Evolutionary conservation across 768 basidiomycete genomes (phyloP).

Genomic region (Postia placenta): DNA sequence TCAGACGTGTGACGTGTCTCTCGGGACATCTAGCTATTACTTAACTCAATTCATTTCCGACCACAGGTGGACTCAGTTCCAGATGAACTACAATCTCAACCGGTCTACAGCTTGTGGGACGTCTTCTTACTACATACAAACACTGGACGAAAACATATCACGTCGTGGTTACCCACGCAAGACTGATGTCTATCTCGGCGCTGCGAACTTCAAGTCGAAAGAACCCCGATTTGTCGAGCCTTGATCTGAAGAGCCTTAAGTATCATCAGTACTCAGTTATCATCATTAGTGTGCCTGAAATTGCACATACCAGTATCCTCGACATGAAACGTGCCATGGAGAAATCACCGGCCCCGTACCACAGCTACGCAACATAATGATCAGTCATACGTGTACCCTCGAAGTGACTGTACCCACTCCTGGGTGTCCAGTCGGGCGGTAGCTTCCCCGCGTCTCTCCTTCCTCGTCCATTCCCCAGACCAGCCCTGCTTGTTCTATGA

Average conservation of each 20-base stretch:
- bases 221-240: constrained; percentile 11
- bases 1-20: no score
- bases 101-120: no score
- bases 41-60: no score
- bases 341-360: constrained; percentile 36
- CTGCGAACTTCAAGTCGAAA: no score
- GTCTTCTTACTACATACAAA: no score
- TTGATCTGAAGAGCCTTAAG: constrained; percentile 11
- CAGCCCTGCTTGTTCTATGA: constrained; percentile 23
- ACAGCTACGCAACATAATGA: constrained; percentile 24
- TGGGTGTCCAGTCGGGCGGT: constrained; percentile 36
- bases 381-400: no score
- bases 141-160: no score
- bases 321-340: constrained; percentile 25
- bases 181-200: no score
- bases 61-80: no score
- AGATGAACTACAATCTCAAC: no score
- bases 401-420: constrained; percentile 23
- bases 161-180: no score
- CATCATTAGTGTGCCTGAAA: not conserved
- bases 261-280: not conserved
- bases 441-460: constrained; percentile 32
- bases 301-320: constrained; percentile 29
- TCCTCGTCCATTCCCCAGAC: constrained; percentile 39
- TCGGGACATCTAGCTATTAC: no score